Conservation (phyloP, 805 yeast species). For the Yamadazyma philogaea region DNA sequence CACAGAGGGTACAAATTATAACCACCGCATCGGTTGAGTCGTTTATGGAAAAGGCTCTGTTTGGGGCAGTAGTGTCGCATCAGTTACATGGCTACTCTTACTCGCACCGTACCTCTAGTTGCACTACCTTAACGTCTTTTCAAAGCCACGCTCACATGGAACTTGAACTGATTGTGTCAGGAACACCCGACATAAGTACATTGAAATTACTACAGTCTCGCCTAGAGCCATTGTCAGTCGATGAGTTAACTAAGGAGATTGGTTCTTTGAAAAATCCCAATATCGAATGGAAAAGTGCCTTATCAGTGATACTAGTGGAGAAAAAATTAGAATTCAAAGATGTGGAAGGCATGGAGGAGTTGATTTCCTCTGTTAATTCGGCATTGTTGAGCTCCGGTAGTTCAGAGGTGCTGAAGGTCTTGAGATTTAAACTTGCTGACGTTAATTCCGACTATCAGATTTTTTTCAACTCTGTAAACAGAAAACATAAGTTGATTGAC, state of each 20-base stretch:
- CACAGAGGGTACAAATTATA: too few relatives aligned
- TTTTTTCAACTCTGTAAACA: conserved; percentile 15
- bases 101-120: too few relatives aligned
- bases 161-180: neutral
- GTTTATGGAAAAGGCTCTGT: too few relatives aligned
- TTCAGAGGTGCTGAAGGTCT: conserved; percentile 1
- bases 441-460: conserved; percentile 31
- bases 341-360: neutral
- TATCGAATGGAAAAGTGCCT: neutral
- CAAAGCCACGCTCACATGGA: neutral
- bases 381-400: neutral
- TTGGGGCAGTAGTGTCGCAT: too few relatives aligned
- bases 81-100: too few relatives aligned
- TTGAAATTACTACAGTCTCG: neutral
- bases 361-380: neutral
- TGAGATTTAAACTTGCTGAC: conserved; percentile 31
- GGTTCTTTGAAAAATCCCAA: neutral
- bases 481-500: conserved; percentile 20
- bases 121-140: too few relatives aligned
- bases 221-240: neutral
- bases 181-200: neutral
- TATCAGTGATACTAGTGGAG: neutral
- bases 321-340: conserved; percentile 5
- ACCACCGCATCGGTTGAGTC: too few relatives aligned
- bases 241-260: neutral